Percentiles rank a stretch among this genome's conserved stretches.
phyloP scores from a whole-genome alignment of 1,139 yeast species.

The Scheffersomyces illinoinensis region DNA sequence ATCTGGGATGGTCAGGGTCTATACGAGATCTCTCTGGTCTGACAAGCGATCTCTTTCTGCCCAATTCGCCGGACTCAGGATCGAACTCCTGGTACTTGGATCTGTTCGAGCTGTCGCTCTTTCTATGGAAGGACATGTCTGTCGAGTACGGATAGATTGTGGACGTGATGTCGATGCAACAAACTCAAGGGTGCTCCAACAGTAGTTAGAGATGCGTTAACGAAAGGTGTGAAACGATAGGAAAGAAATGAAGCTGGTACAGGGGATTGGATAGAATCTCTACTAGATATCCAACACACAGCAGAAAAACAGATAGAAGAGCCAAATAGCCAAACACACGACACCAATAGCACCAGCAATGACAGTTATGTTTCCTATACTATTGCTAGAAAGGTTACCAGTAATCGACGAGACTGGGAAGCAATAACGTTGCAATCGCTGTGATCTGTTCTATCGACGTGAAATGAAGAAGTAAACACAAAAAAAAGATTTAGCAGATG shows the following conservation, averaged over 20 bases:
- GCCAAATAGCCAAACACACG: background rate
- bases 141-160: background rate
- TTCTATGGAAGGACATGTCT: conserved; percentile 15
- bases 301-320: background rate
- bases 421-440: background rate
- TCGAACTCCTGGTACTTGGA: conserved; percentile 45
- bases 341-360: background rate
- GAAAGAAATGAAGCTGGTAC: background rate
- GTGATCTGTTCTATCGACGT: background rate
- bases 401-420: background rate
- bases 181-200: background rate
- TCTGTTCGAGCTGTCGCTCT: conserved; percentile 16
- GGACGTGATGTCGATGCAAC: background rate
- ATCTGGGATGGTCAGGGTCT: conserved; percentile 69
- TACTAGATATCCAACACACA: background rate
- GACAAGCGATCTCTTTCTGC: conserved; percentile 68
- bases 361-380: background rate
- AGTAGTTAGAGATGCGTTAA: background rate
- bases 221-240: background rate
- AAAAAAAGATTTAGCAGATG: background rate
- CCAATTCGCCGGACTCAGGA: conserved; percentile 49
- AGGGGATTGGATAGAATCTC: background rate
- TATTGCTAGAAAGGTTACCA: background rate
- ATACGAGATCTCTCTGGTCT: conserved; percentile 78
- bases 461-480: background rate